Conservation (phyloP, 306 rosid genomes). For the Prunus kanzakura region DNA sequence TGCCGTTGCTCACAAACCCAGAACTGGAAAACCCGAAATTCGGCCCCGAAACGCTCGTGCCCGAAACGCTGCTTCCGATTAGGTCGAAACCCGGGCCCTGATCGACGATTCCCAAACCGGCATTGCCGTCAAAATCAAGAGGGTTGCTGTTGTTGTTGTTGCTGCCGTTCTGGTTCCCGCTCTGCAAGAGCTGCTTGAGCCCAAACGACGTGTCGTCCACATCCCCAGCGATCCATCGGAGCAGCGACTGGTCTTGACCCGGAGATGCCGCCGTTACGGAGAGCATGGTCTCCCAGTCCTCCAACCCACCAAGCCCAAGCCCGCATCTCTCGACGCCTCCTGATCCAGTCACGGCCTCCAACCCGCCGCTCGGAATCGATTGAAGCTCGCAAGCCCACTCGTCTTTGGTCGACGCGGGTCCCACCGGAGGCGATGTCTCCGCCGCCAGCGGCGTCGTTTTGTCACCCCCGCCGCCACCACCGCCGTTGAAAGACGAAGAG, state of each 20-base stretch:
- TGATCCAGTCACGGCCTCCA: conserved; percentile 19
- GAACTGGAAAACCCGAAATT: conserved; percentile 19
- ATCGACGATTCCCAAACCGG: conserved; percentile 32
- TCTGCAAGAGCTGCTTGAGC: conserved; percentile 30
- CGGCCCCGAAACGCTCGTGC: conserved; percentile 1
- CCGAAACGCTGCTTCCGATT: conserved; percentile 5
- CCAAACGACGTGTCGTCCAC: conserved; percentile 33
- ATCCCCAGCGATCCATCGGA: conserved; percentile 42
- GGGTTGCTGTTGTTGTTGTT: neutral
- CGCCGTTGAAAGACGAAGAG: conserved; percentile 39
- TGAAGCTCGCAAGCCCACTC: conserved; percentile 36
- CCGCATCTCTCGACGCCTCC: conserved; percentile 27
- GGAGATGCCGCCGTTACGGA: conserved; percentile 34
- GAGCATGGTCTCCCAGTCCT: conserved; percentile 41
- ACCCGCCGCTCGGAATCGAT: conserved; percentile 18
- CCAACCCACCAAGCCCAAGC: conserved; percentile 28
- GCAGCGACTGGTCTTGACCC: conserved; percentile 42
- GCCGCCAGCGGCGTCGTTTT: conserved; percentile 18
- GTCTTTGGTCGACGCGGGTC: conserved; percentile 8
- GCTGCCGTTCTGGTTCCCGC: conserved; percentile 4
- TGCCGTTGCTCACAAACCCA: conserved; percentile 21
- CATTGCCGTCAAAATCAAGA: conserved; percentile 36
- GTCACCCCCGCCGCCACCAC: conserved; percentile 17
- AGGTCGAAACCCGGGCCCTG: conserved; percentile 31
- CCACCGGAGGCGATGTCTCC: conserved; percentile 14